Evolutionary conservation across 2,329 filamentous ascomycete genomes (phyloP).

Genomic region (Chalaropsis ovoidea): DNA sequence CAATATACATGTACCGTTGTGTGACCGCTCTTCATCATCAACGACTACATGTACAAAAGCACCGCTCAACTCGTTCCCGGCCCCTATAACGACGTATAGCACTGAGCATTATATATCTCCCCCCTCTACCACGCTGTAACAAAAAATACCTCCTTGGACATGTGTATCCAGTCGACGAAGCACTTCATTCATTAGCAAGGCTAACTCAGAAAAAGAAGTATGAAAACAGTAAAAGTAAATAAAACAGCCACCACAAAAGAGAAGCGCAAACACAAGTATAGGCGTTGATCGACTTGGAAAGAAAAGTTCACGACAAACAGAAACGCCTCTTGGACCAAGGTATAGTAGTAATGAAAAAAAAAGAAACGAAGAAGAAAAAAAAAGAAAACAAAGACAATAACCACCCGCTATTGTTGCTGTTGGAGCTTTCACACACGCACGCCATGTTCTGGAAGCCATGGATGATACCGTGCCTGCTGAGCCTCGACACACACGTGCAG

Average conservation of each 20-base stretch:
- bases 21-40: too few relatives aligned
- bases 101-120: background rate
- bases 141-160: background rate
- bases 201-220: background rate
- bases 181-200: conserved; percentile 2
- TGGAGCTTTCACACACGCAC: background rate
- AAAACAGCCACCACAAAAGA: conserved; percentile 12
- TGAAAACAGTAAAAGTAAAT: conserved; percentile 5
- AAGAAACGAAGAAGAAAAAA: conserved; percentile 13
- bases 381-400: conserved; percentile 14
- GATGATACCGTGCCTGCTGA: background rate
- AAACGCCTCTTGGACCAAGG: conserved; percentile 21
- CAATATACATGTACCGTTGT: too few relatives aligned
- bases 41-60: too few relatives aligned
- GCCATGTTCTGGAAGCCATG: conserved; percentile 17
- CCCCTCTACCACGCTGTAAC: background rate
- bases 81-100: too few relatives aligned
- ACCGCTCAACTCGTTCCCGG: too few relatives aligned
- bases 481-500: background rate
- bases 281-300: background rate
- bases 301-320: conserved; percentile 5
- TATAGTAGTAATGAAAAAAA: conserved; percentile 18
- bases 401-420: background rate
- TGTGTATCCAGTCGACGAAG: background rate
- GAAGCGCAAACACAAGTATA: background rate